Conservation (phyloP, 768 basidiomycete species). For the Amanita inopinata region DNA sequence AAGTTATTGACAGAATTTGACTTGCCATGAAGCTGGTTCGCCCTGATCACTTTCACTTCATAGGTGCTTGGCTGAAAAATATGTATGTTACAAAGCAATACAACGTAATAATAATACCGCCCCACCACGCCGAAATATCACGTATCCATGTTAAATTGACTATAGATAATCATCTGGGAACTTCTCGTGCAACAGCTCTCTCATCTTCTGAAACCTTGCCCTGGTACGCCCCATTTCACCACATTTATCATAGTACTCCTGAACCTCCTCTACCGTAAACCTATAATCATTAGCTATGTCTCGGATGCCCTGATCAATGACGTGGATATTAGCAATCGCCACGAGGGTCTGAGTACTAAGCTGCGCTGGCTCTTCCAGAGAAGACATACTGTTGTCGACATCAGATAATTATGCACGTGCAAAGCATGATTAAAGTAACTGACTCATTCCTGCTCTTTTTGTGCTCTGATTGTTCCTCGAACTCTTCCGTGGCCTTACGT, state of each 20-base stretch:
- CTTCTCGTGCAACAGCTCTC: conserved; percentile 32
- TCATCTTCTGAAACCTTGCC: conserved; percentile 58
- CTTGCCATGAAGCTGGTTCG: conserved; percentile 18
- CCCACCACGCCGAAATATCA: too few species aligned
- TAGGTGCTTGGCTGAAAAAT: too few species aligned
- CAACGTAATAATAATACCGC: background rate
- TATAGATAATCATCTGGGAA: conserved; percentile 24
- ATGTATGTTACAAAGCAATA: too few species aligned
- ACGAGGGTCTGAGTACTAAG: conserved; percentile 25
- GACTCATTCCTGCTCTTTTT: conserved; percentile 40
- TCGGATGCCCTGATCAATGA: conserved; percentile 53
- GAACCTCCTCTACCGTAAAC: conserved; percentile 70
- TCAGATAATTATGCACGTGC: background rate
- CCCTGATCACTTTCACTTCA: too few species aligned
- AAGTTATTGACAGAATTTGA: conserved; percentile 61
- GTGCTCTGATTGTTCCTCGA: conserved; percentile 17
- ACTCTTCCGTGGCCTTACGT: conserved; percentile 35
- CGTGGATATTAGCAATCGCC: conserved; percentile 40
- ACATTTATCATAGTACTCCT: conserved; percentile 66
- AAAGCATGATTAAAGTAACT: conserved; percentile 12
- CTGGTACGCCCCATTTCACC: conserved; percentile 64
- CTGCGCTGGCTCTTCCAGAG: conserved; percentile 2
- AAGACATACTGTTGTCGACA: background rate
- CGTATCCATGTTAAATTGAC: too few species aligned
- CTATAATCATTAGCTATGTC: conserved; percentile 61